A percentile compares a stretch with the other conserved stretches of the same genome.
These are phyloP conservation scores for Chiua virens DNA, from an alignment of 768 basidiomycete species.

Conservation along the genomic window DNA sequence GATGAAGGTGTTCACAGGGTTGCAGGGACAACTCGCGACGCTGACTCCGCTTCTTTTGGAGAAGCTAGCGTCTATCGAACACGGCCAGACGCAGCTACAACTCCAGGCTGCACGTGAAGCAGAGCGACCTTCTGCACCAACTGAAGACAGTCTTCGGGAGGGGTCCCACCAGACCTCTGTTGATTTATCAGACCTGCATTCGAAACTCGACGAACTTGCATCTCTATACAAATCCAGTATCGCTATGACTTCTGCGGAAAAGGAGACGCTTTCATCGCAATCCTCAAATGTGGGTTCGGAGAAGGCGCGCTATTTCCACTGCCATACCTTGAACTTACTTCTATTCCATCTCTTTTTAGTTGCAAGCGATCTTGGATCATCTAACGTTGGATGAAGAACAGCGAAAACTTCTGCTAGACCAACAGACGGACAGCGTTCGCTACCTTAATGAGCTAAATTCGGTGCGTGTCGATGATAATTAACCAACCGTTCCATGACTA, in stretches of 20 bases:
- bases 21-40: conserved; percentile 39
- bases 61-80: conserved; percentile 33
- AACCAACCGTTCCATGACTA: neutral
- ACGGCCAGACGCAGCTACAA: conserved; percentile 19
- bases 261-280: conserved; percentile 1
- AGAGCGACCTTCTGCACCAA: neutral
- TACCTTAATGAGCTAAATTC: conserved; percentile 78
- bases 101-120: conserved; percentile 12
- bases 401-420: conserved; percentile 51
- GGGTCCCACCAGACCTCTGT: conserved; percentile 1
- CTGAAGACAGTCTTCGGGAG: conserved; percentile 12
- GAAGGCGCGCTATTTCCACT: conserved; percentile 14
- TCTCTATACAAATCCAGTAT: conserved; percentile 16
- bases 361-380: conserved; percentile 47
- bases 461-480: conserved; percentile 38
- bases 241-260: neutral
- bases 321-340: neutral
- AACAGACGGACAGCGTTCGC: conserved; percentile 72
- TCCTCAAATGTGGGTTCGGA: conserved; percentile 9
- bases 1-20: conserved; percentile 37
- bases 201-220: conserved; percentile 40
- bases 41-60: conserved; percentile 38
- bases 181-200: conserved; percentile 31
- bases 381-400: conserved; percentile 49
- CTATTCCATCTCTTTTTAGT: conserved; percentile 19